Conservation (phyloP, 2,329 filamentous ascomycete genomes). For the Epichloe glyceriae region DNA sequence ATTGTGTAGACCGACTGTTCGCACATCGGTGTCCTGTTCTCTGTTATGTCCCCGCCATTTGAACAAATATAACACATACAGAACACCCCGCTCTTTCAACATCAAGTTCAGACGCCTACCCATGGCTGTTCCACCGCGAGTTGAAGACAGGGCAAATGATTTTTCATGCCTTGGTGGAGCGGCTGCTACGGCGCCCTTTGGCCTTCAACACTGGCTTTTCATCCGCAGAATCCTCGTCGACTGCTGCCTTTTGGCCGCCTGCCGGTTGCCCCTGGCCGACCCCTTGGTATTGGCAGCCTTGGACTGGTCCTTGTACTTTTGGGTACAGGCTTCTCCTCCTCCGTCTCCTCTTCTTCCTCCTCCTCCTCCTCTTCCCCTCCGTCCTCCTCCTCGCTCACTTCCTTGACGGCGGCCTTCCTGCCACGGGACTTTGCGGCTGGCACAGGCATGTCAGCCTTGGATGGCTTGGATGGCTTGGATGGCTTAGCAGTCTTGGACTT, state of each 20-base stretch:
- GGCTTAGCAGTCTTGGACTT: constrained; percentile 21
- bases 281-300: constrained; percentile 1
- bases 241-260: constrained; percentile 3
- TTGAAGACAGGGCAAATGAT: neutral
- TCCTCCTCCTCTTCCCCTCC: constrained; percentile 5
- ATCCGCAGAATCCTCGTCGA: constrained; percentile 2
- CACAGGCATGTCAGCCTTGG: constrained; percentile 11
- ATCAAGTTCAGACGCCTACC: neutral
- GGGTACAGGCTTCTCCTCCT: neutral
- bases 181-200: constrained; percentile 8
- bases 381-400: constrained; percentile 9
- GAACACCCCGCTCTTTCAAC: neutral
- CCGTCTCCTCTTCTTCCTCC: neutral
- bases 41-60: neutral
- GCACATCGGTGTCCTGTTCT: too few species aligned
- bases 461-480: constrained; percentile 9
- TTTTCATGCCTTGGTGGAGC: constrained; percentile 14
- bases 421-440: neutral
- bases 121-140: neutral
- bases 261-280: constrained; percentile 1
- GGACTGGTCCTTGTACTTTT: constrained; percentile 6
- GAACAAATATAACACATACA: neutral
- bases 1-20: too few species aligned
- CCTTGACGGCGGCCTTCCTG: constrained; percentile 3
- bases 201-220: constrained; percentile 17